Evolutionary conservation across 495 filamentous ascomycete genomes (phyloP).

Genomic region (Talaromyces adpressus): DNA sequence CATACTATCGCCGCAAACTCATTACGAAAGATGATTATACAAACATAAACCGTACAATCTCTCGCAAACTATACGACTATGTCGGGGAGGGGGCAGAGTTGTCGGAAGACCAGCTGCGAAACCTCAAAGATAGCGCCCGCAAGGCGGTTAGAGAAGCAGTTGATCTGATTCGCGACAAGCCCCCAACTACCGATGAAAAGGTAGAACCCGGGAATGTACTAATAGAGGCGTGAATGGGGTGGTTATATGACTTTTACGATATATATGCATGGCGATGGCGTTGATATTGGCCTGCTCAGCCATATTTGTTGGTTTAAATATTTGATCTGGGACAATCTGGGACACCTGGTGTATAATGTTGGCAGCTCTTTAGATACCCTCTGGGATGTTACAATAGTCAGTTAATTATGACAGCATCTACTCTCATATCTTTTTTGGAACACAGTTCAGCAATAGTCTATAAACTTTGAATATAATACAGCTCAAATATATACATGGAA

Average conservation of each 20-base stretch:
- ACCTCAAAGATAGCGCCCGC: conserved; percentile 62
- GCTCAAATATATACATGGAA: background rate
- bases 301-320: background rate
- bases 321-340: background rate
- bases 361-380: conserved; percentile 1
- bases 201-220: background rate
- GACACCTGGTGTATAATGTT: background rate
- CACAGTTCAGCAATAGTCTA: background rate
- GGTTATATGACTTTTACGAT: background rate
- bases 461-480: background rate
- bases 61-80: conserved; percentile 76
- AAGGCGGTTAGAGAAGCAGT: conserved; percentile 69
- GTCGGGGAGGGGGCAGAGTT: conserved; percentile 55
- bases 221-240: background rate
- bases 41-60: conserved; percentile 77
- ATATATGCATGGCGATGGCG: background rate
- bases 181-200: background rate
- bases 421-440: background rate
- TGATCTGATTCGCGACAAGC: conserved; percentile 8
- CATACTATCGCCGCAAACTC: conserved; percentile 60
- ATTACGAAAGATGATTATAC: conserved; percentile 80
- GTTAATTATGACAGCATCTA: background rate
- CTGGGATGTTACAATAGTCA: background rate
- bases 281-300: background rate
- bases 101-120: conserved; percentile 47